Base-by-base conservation (phyloP, 345 rosid species). In the Euphorbia peplus region DNA sequence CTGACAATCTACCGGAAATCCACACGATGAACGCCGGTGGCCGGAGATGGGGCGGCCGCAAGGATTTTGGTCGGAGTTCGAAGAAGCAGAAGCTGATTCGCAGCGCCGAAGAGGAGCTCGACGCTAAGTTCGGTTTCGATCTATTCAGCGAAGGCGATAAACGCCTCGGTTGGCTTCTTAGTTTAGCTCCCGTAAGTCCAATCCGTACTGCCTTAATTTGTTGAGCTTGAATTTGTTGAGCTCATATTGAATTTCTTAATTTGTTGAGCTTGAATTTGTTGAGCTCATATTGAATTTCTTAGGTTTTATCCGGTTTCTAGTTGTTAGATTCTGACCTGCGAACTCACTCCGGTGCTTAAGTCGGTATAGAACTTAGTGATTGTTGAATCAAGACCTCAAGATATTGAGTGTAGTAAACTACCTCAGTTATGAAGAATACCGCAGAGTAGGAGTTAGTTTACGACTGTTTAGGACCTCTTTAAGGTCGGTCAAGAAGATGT, bases 121-220 rank as follows among this genome's bases (percentile, higher is more conserved):
- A 88, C 82, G 70, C 88, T 21, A 93, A 89, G 86, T 78, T 93
- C 53, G 98, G 98, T 60, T 91, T 85, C 76, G 93, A 83, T 80
- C 80, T 93, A 52, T 93, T 91, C 82, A 80, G 85, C 8, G 95
- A 93, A 75, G 98, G 98, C 16, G 96, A 89, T 24, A 89, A 83
- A 24, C 97, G 93, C 52, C 97, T 93, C 24, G 98, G 97, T 11
- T 93, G 98, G 97, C 76, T 93, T 24, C 98, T 93, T 63, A 91
- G 85, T 29, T 87, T 82, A 28, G 75, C 98, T 67, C 71, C 98
- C 0, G 98, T 93, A 84, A 78, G 91, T 73, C 46, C 9, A 4
- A 21, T 67, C 53, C 35, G 10, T 37, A 28, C 37, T 44, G 18
- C 41, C 52, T 1, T 19, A 11, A 21, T 47, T 12, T 1, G 11